Base-by-base conservation (phyloP, 176 grass and related monocot genomes). In the Saccharum spontaneum region DNA sequence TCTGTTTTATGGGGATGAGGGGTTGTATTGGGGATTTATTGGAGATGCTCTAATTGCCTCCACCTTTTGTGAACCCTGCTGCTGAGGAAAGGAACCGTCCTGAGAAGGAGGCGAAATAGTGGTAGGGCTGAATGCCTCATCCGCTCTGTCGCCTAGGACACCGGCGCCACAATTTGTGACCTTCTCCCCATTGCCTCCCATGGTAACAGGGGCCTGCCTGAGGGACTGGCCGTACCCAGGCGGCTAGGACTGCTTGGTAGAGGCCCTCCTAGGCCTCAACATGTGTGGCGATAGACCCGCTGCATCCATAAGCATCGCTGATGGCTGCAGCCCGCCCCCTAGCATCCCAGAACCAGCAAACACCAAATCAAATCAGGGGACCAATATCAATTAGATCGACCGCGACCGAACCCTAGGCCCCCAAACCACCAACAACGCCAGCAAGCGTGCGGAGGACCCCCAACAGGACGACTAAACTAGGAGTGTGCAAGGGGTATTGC, bases 331-430 rank as follows among this genome's bases (percentile, higher is more conserved):
- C 14, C 78, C 52, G 30, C 49, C 78, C 64, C 83, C 83, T 31
- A 63, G 71, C 88, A 90, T 90, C 72, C 15, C 41, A 23, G 70
- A 63, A 26, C 82, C 83, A 86, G 52, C 71, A 78, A 54, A 72
- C 65, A 82, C 78, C 52, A 77, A 23, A 86, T 65, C 66, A 36
- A 63, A 80, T 68, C 17, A 76, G 30, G 17, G 10, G n/a, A 12
- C 22, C 18, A 28, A 8, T 50, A 11, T 46, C 9, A 68, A 71
- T 60, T 45, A n/a, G 46, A 12, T 22, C 59, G 18, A 12, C 36
- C 3, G 3, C 2, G 31, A 63, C 59, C 26, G 41, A 82, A 82
- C 83, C 50, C 71, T 85, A 63, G 33, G 33, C 4, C 14, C 57
- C 23, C 57, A n/a, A 15, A 10, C 67, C 67, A 3, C 13, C 39